Evolutionary conservation across 2,329 filamentous ascomycete species (phyloP).

Genomic region (Aspergillus arachidicola): DNA sequence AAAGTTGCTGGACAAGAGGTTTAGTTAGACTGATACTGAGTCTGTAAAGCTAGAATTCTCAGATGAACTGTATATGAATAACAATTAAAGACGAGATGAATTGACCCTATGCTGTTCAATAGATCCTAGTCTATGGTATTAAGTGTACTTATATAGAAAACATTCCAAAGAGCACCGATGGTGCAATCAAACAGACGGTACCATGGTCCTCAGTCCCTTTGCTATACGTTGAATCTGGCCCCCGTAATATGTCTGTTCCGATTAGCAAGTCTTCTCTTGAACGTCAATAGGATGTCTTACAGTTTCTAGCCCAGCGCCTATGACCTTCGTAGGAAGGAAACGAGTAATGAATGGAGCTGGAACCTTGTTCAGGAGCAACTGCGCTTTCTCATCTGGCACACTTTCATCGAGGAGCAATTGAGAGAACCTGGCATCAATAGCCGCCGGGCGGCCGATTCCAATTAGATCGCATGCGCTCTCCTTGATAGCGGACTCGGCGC

Average conservation of each 20-base stretch:
- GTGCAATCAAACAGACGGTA: conserved; percentile 8
- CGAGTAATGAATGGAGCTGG: conserved; percentile 25
- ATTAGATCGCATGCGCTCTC: conserved; percentile 54
- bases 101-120: background rate
- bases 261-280: background rate
- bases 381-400: conserved; percentile 28
- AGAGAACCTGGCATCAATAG: conserved; percentile 48
- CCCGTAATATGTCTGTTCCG: conserved; percentile 26
- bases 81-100: background rate
- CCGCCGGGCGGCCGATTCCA: conserved; percentile 52
- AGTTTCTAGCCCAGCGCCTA: conserved; percentile 35
- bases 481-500: conserved; percentile 53
- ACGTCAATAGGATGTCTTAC: conserved; percentile 24
- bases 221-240: conserved; percentile 33
- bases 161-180: background rate
- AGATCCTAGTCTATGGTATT: background rate
- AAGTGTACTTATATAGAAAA: background rate
- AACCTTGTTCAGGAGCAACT: conserved; percentile 27
- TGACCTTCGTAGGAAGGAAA: conserved; percentile 26
- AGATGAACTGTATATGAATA: background rate
- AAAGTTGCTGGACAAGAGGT: background rate
- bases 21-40: background rate
- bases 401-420: conserved; percentile 33
- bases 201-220: conserved; percentile 22
- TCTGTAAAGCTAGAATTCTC: background rate